Base-by-base conservation (phyloP, 2,329 filamentous ascomycete genomes). In the Zymoseptoria ardabiliae region DNA sequence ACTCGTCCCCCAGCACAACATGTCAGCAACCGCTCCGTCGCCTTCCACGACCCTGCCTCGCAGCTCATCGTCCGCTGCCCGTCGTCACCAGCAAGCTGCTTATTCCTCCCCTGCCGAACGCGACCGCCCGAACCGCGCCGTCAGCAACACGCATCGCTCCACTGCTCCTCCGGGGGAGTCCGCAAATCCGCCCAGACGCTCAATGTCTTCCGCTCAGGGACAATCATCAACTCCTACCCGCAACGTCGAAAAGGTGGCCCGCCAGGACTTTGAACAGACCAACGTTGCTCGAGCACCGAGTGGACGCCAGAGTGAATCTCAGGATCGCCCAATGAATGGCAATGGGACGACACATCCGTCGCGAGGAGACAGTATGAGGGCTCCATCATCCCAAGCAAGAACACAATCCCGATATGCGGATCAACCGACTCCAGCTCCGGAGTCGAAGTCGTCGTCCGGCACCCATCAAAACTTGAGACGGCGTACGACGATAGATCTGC, bases 401-500 rank as follows among this genome's bases (percentile, higher is more conserved):
- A 69, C 68, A n/a, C 65, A 66, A 11, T 71, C 70, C 59, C 75
- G 77, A 60, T 79, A 80, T 72, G 75, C 75, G 25, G 77, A 81
- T 23, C 67, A 70, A 56, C 66, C 72, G 2, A 67, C 69, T 3
- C 63, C 71, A 11, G 66, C 66, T 20, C 66, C 70, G 17, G 64
- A 68, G 50, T 58, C 49, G 10, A 56, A 64, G 25, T 62, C 65
- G 22, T 50, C 58, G 19, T 69, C 65, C 55, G 53, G 53, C 51
- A 51, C 58, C 13, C 60, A 65, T 28, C 65, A 73, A 21, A 78
- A 78, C 59, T 75, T 80, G 11, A 76, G 80, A 57, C 77, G 85
- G 66, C 77, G 85, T 69, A 97, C 93, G 11, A 93, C 90, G 49
- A 96, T 99, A 72, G 90, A 89, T 55, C 91, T 92, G 2, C 53